Percentiles rank a stretch among this genome's conserved stretches.
These are phyloP conservation scores for Zygosaccharomyces pseudobailii DNA, from an alignment of 1,139 yeast species.

Conservation along the genomic window DNA sequence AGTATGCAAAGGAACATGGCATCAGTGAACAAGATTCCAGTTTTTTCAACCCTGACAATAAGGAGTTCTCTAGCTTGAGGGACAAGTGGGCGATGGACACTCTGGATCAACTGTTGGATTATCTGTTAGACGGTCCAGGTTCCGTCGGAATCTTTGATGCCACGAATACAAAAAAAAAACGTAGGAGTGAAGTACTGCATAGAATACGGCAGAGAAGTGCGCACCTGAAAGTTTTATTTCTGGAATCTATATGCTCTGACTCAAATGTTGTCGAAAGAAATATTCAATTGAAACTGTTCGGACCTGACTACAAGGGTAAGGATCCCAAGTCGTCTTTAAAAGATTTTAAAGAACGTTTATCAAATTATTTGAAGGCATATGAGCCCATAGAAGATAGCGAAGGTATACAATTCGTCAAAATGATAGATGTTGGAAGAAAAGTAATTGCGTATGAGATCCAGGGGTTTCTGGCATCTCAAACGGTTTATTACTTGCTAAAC, in stretches of 20 bases:
- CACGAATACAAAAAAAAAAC: constrained; percentile 75
- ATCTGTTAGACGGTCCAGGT: constrained; percentile 74
- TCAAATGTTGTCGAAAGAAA: constrained; percentile 73
- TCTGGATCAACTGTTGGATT: constrained; percentile 75
- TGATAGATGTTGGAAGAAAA: constrained; percentile 94
- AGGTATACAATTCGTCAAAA: constrained; percentile 80
- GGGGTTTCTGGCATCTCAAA: constrained; percentile 90
- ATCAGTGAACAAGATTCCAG: constrained; percentile 59
- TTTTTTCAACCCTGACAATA: constrained; percentile 81
- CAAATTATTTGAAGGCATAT: constrained; percentile 83
- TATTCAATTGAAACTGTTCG: constrained; percentile 76
- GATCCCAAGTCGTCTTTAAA: constrained; percentile 73
- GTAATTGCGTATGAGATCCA: constrained; percentile 87
- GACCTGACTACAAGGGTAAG: constrained; percentile 89
- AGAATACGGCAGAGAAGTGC: constrained; percentile 62
- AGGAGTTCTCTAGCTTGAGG: constrained; percentile 58
- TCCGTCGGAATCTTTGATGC: constrained; percentile 96
- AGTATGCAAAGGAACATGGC: constrained; percentile 44
- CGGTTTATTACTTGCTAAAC: constrained; percentile 82
- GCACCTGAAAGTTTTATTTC: constrained; percentile 71
- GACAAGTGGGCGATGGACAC: constrained; percentile 98
- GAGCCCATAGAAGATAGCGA: constrained; percentile 83
- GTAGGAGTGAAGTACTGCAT: constrained; percentile 65
- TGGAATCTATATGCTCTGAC: constrained; percentile 86
- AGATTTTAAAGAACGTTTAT: constrained; percentile 78